Base-by-base conservation (phyloP, 2,329 filamentous ascomycete genomes). In the Pseudogymnoascus sp. region DNA sequence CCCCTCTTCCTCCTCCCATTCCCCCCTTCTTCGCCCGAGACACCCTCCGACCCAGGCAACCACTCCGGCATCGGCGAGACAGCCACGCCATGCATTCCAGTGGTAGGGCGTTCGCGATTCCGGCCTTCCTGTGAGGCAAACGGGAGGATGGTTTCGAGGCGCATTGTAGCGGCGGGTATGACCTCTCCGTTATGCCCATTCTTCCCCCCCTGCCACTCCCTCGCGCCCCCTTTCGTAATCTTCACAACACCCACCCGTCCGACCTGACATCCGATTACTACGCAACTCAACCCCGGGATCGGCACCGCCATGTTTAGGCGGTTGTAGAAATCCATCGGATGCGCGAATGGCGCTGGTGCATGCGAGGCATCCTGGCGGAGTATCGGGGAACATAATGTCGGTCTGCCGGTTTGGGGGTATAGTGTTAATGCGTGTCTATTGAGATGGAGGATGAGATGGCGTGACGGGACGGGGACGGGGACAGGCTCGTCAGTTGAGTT, bases 271-370 rank as follows among this genome's bases (percentile, higher is more conserved):
- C 81, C 90, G 1, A 87, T 76, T 2, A 90, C 77, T 7, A 92
- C 81, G 12, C 92, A 76, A n/a, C 80, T 86, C 1, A 94, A 77
- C 67, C 90, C 85, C 0, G 87, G 87, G 1, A 92, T 83, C 60
- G 86, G 80, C 0, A 81, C 75, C 38, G 84, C 74, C 78, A 89
- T 84, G 73, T 81, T 86, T 21, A 90, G 74, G 2, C 85, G 80
- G 66, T 85, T 78, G 43, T 75, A 73, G 26, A 70, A 67, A 3
- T 49, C 43, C 43, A 49, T 49, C 3, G 43, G 43, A 23, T 49
- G 43, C 14, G 43, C 23, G 14, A 49, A 49, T 16, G 12, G 43
- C 11, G 43, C 23, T 16, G 23, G 6, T 5, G 43, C 14, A 5
- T 49, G 43, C 3, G 43, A 49, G 7, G 6, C 2, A 16, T 49